phyloP scores from a whole-genome alignment of 805 yeast genomes.

The Clavispora asparagi region DNA sequence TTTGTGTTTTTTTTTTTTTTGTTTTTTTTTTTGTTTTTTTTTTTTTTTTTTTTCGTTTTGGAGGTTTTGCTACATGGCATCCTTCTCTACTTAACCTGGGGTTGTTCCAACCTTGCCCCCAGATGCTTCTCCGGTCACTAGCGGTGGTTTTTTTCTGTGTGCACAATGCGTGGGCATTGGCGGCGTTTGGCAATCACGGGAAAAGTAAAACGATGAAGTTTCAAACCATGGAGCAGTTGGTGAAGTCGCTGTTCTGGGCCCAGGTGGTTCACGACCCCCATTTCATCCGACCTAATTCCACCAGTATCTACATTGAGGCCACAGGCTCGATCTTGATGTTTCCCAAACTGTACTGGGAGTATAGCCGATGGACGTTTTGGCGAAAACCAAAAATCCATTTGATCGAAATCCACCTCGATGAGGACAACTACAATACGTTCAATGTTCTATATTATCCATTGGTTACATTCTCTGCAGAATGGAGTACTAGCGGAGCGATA shows the following conservation, averaged over 20 bases:
- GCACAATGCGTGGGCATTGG: neutral
- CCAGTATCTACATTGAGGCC: neutral
- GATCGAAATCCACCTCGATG: neutral
- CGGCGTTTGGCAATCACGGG: neutral
- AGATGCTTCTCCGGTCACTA: neutral
- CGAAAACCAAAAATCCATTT: neutral
- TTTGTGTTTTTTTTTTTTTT: constrained; percentile 5
- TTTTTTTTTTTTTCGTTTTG: neutral
- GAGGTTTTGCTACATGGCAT: neutral
- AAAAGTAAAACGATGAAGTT: neutral
- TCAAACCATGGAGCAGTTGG: neutral
- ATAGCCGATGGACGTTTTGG: neutral
- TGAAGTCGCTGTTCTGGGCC: neutral
- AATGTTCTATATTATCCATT: neutral
- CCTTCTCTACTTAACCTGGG: neutral
- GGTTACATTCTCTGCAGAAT: constrained; percentile 1
- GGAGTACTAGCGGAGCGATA: neutral
- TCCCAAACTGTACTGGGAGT: neutral
- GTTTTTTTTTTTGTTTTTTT: neutral
- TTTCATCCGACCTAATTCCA: neutral
- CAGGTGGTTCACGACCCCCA: neutral
- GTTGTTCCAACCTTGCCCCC: neutral
- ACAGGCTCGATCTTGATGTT: neutral
- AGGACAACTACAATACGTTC: neutral
- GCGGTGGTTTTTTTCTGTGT: neutral